Evolutionary conservation across 2,329 filamentous ascomycete genomes (phyloP).

Genomic region (Beauveria rudraprayagi): DNA sequence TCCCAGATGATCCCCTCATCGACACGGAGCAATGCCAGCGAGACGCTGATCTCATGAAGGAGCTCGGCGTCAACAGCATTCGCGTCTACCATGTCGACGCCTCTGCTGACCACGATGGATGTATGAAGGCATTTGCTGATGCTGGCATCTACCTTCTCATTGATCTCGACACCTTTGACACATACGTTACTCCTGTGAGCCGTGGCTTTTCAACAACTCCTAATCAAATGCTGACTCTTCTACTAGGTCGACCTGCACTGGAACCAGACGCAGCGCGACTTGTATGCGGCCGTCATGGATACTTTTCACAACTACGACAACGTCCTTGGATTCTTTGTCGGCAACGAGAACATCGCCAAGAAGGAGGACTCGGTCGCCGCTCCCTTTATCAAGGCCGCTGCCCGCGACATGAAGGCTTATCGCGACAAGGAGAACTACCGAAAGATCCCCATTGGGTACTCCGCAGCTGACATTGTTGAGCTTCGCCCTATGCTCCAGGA

Average conservation of each 20-base stretch:
- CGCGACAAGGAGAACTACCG: conserved; percentile 68
- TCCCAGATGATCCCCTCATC: conserved; percentile 63
- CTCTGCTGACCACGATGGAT: conserved; percentile 60
- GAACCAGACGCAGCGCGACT: conserved; percentile 62
- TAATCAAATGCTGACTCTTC: conserved; percentile 11
- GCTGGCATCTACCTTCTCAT: conserved; percentile 78
- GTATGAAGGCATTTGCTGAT: conserved; percentile 73
- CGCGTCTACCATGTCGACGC: conserved; percentile 84
- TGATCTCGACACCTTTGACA: conserved; percentile 70
- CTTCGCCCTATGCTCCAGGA: conserved; percentile 54
- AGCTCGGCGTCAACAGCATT: conserved; percentile 73
- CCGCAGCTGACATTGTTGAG: conserved; percentile 73
- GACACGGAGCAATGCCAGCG: conserved; percentile 67
- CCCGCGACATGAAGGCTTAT: conserved; percentile 76
- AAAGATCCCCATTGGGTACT: conserved; percentile 77
- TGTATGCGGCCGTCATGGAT: conserved; percentile 67
- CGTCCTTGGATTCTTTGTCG: conserved; percentile 75
- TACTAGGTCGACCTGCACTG: conserved; percentile 53
- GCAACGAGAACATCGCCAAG: conserved; percentile 75
- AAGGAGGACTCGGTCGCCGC: conserved; percentile 54
- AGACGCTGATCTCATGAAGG: conserved; percentile 71
- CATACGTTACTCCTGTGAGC: conserved; percentile 54
- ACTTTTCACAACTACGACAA: conserved; percentile 72
- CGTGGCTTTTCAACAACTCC: neutral
- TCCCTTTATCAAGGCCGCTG: conserved; percentile 75